Percentiles rank a stretch among this genome's conserved stretches.
These are phyloP conservation scores for Drosera spatulata DNA, from an alignment of 179 eudicot species.

Conservation along the genomic window DNA sequence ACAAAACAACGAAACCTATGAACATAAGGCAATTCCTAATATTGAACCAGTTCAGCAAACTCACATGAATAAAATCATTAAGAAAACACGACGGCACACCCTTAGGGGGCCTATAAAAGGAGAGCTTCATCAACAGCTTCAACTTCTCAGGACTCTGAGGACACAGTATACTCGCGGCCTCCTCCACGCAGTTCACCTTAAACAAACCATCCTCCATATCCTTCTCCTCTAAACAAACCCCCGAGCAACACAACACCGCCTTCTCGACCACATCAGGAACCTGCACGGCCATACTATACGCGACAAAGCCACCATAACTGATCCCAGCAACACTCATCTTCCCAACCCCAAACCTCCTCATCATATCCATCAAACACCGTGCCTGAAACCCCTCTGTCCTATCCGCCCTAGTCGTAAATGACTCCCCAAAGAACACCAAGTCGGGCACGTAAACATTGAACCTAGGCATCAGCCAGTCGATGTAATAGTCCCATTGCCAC, in stretches of 20 bases:
- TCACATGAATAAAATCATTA: conserved; percentile 63
- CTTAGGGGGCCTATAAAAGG: conserved; percentile 39
- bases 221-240: conserved; percentile 68
- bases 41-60: conserved; percentile 5
- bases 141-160: conserved; percentile 62
- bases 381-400: conserved; percentile 75
- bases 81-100: conserved; percentile 57
- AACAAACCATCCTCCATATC: conserved; percentile 63
- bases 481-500: conserved; percentile 75
- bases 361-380: conserved; percentile 32
- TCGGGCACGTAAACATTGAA: conserved; percentile 84
- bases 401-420: conserved; percentile 40
- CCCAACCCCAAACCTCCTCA: conserved; percentile 30
- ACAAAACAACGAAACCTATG: too few relatives aligned
- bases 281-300: conserved; percentile 62
- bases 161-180: conserved; percentile 47
- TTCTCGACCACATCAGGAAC: conserved; percentile 51
- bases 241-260: conserved; percentile 52
- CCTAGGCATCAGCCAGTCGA: conserved; percentile 25
- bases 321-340: conserved; percentile 58
- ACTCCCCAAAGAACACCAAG: conserved; percentile 72
- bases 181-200: conserved; percentile 45
- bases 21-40: background rate
- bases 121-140: conserved; percentile 45
- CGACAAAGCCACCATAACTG: conserved; percentile 90